Conservation (phyloP, 306 rosid species). For the Styphnolobium japonicum region DNA sequence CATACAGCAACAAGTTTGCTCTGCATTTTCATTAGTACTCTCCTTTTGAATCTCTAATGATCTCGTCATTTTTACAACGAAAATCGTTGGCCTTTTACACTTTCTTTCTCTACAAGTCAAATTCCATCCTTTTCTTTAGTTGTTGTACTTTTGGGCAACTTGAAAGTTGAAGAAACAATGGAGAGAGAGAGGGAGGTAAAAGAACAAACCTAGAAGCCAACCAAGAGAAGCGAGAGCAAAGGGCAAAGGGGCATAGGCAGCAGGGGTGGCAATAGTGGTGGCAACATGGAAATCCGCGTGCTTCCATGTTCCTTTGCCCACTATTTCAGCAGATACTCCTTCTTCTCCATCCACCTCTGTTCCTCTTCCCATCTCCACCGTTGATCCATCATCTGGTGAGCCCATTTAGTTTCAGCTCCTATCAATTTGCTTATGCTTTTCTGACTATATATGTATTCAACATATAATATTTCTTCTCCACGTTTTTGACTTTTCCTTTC, state of each 20-base stretch:
- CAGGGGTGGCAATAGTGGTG: conserved; percentile 79
- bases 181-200: background rate
- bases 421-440: background rate
- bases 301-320: conserved; percentile 64
- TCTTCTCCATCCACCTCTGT: background rate
- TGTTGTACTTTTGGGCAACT: too few relatives aligned
- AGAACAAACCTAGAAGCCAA: conserved; percentile 64
- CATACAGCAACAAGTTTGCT: too few relatives aligned
- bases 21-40: too few relatives aligned
- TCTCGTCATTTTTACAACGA: too few relatives aligned
- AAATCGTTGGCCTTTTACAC: too few relatives aligned
- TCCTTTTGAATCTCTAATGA: too few relatives aligned
- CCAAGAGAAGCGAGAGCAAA: conserved; percentile 81
- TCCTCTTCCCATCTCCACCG: background rate
- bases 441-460: background rate
- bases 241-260: conserved; percentile 78
- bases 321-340: background rate
- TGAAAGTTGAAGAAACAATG: too few relatives aligned
- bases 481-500: conserved; percentile 12
- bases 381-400: background rate
- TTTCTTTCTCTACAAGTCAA: too few relatives aligned
- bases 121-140: too few relatives aligned
- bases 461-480: background rate
- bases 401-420: conserved; percentile 13
- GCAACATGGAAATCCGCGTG: conserved; percentile 79